A percentile compares a stretch with the other conserved stretches of the same genome.
Conservation (phyloP, 805 yeast genomes). For the Zygosaccharomyces kombuchaensis region DNA sequence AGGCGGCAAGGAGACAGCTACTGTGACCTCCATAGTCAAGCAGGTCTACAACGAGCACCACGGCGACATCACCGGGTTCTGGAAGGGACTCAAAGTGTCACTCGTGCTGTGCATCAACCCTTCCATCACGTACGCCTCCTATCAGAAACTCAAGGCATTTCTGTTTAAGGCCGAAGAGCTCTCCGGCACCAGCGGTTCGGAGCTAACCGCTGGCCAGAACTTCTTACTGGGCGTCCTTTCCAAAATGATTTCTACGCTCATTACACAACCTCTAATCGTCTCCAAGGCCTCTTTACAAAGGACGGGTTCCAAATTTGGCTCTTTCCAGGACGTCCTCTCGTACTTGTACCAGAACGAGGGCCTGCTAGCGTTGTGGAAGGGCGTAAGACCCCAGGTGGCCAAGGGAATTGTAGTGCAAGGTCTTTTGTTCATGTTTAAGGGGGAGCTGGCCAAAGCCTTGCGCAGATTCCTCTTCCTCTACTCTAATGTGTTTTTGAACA, state of each 20-base stretch:
- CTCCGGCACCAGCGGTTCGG: constrained; percentile 18
- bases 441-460: constrained; percentile 44
- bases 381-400: constrained; percentile 70
- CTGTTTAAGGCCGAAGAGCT: constrained; percentile 40
- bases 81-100: constrained; percentile 79
- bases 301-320: constrained; percentile 44
- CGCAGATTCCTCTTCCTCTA: constrained; percentile 22
- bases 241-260: constrained; percentile 56
- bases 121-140: constrained; percentile 74
- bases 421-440: constrained; percentile 73
- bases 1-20: constrained; percentile 24
- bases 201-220: constrained; percentile 57
- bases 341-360: constrained; percentile 65
- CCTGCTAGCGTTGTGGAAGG: constrained; percentile 65
- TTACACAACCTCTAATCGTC: constrained; percentile 81
- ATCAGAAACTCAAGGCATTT: constrained; percentile 39
- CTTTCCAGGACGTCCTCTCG: constrained; percentile 59
- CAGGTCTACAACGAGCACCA: constrained; percentile 49
- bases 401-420: constrained; percentile 87
- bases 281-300: constrained; percentile 77
- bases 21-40: constrained; percentile 33
- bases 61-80: constrained; percentile 66
- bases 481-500: constrained; percentile 1
- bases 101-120: constrained; percentile 77
- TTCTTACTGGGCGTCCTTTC: constrained; percentile 41